Conservation (phyloP, 495 filamentous ascomycete species). For the Lasiosphaeria hispida region DNA sequence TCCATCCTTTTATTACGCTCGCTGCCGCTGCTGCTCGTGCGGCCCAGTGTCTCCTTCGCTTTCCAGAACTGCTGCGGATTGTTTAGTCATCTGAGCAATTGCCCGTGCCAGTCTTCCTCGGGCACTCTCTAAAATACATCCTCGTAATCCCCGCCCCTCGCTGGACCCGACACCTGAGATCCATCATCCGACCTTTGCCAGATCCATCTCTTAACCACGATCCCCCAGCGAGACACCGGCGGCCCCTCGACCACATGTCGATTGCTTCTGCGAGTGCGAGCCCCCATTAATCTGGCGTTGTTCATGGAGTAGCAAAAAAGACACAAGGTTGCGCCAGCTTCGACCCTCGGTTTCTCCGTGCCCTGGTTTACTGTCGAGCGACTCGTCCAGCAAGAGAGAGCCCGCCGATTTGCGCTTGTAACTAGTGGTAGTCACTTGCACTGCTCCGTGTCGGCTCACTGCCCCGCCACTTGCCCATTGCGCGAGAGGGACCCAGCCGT, state of each 20-base stretch:
- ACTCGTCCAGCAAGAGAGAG: no score
- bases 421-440: no score
- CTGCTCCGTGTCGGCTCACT: no score
- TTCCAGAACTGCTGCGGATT: background rate
- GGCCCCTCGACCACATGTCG: constrained; percentile 2
- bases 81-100: background rate
- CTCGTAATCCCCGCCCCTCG: background rate
- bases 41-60: no score
- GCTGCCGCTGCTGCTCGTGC: background rate
- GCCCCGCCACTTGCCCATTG: no score
- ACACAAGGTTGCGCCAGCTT: no score
- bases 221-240: background rate
- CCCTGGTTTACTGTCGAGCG: no score
- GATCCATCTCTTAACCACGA: background rate
- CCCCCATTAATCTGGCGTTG: background rate
- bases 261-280: background rate
- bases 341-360: no score
- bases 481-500: no score
- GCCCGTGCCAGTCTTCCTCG: background rate
- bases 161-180: background rate
- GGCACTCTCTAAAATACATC: background rate
- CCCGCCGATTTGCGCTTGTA: no score
- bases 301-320: background rate
- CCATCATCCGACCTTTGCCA: background rate
- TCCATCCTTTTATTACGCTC: background rate